Evolutionary conservation across 202 grass and related monocot genomes (phyloP), one percentile per base, ranked within the genome.

Genomic region (Setaria italica): DNA sequence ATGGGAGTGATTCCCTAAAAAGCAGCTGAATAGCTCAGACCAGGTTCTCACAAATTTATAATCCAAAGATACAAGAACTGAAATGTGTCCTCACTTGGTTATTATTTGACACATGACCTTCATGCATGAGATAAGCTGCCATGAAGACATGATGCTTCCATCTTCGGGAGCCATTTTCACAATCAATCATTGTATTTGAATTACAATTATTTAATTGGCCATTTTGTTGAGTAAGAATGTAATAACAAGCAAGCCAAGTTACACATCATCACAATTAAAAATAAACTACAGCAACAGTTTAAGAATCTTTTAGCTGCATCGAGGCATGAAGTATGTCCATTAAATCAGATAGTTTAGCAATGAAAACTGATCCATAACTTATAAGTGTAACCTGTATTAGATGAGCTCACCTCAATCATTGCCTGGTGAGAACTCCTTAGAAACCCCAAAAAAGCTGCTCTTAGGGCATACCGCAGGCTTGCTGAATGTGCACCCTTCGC

Each of bases 371-470:
- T 81, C 53, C 70, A 66, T 21, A 70, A 80, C 77, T 55, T 81
- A 72, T 47, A 82, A 74, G 47, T 85, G 29, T 32, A 72, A 17
- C 59, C 7, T 14, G 37, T 50, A 82, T 79, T 43, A 85, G 51
- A 35, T 70, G 68, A 90, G 60, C 76, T 88, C 86, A 97, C 97
- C 88, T 99, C 92, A 76, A 90, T 80, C 76, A 97, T 91, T 76
- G 64, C 90, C 67, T 90, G 92, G 84, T 88, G 90, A 88, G 89
- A 90, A 75, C 88, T 91, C 66, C 89, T 88, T 82, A 99, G 50
- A 89, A 99, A 99, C 67, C 94, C 97, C 91, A 94, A 83, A 93
- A 94, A 89, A 11, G 85, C 88, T 68, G 85, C 84, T 80, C 88
- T 92, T 84, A 99, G 50, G 55, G 90, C 88, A 82, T 91, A 97